phyloP scores from a whole-genome alignment of 352 stramenopile genomes.

The Phytophthora crassamura region DNA sequence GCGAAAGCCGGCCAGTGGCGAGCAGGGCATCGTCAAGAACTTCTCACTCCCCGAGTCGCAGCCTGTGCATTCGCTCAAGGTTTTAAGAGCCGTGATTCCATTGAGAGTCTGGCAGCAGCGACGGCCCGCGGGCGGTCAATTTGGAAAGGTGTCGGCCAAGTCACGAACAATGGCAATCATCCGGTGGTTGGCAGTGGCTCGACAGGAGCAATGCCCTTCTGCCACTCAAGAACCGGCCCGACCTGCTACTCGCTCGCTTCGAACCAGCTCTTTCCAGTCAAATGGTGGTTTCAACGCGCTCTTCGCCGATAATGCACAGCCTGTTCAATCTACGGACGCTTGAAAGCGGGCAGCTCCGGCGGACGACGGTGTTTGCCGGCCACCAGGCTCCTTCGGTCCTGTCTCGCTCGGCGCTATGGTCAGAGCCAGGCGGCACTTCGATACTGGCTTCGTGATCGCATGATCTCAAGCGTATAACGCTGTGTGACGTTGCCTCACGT shows the following conservation, averaged over 20 bases:
- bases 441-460: slow-evolving; percentile 40
- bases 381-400: slow-evolving; percentile 56
- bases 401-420: slow-evolving; percentile 57
- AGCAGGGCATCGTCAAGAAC: slow-evolving; percentile 38
- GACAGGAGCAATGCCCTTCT: slow-evolving; percentile 19
- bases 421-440: slow-evolving; percentile 31
- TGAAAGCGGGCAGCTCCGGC: slow-evolving; percentile 8
- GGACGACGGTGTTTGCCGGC: slow-evolving; percentile 37
- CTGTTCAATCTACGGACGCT: slow-evolving; percentile 45
- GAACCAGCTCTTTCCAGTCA: slow-evolving; percentile 36
- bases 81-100: slow-evolving; percentile 38
- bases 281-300: slow-evolving; percentile 54
- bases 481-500: slow-evolving; percentile 36
- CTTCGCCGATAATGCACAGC: slow-evolving; percentile 48
- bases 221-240: slow-evolving; percentile 27
- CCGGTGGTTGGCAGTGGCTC: slow-evolving; percentile 11
- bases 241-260: slow-evolving; percentile 47
- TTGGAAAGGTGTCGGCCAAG: slow-evolving; percentile 38
- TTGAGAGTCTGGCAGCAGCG: slow-evolving; percentile 47
- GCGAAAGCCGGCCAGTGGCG: slow-evolving; percentile 33
- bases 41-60: slow-evolving; percentile 52
- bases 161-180: slow-evolving; percentile 2
- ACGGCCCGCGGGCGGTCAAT: slow-evolving; percentile 52
- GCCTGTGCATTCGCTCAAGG: slow-evolving; percentile 59
- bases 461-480: slow-evolving; percentile 28